Evolutionary conservation across 352 stramenopile genomes (phyloP), one percentile per base, ranked within the genome.

Genomic region (Phytophthora capsici): DNA sequence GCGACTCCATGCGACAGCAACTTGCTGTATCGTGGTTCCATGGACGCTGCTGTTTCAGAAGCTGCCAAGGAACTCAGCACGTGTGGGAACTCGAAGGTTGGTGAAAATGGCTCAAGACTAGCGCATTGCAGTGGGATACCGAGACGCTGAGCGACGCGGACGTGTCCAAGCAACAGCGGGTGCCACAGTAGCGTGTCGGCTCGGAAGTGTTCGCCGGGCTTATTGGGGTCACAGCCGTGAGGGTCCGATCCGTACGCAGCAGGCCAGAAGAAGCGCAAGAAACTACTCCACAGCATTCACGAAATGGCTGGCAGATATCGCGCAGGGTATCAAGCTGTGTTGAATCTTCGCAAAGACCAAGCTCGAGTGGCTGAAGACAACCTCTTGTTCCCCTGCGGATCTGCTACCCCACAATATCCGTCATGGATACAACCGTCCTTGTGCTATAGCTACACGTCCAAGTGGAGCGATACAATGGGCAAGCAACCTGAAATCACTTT

Each of bases 41-140:
- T 69, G 6, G 61, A 56, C 10, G 59, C 65, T 22, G 43, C 75
- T 54, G 47, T 10, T 7, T 62, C 44, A 23, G 16, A 41, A 5
- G 25, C 46, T 32, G 20, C 26, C 10, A 60, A 63, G 5, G 69
- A 67, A 34, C 67, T 78, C 45, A 83, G 30, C 10, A 77, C 48
- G 45, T 82, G 71, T 2, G 74, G 70, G 30, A 86, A 82, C 20
- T 68, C 69, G 26, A 65, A 69, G 12, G 75, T 86, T n/a, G 65
- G 69, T 1, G 71, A 75, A 19, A 73, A 50, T 25, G 77, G 71
- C 14, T 69, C 51, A 9, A 71, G 48, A 26, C 74, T 77, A 26
- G 73, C 50, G 32, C 71, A 80, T 16, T 86, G 77, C 17, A 86
- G 36, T 9, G 77, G 74, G 14, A 83, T 71, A 14, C 77, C 77